Evolutionary conservation across 2,329 filamentous ascomycete genomes (phyloP).

Genomic region (Trichoderma polysporum): DNA sequence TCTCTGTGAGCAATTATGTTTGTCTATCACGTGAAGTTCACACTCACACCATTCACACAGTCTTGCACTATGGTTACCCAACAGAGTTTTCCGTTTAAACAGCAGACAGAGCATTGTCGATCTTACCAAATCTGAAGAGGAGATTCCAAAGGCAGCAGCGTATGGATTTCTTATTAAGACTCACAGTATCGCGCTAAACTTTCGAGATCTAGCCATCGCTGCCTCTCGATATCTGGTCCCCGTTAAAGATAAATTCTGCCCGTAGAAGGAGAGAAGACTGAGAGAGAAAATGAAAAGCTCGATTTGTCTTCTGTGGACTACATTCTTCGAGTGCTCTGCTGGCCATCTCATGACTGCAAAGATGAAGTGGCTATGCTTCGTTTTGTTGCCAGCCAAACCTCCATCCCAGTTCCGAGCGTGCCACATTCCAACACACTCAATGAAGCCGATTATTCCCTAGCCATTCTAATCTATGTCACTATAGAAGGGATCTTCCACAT

Average conservation of each 20-base stretch:
- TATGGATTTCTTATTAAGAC: not conserved
- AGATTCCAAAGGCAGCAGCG: not conserved
- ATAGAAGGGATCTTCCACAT: too few relatives aligned
- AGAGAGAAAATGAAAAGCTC: too few relatives aligned
- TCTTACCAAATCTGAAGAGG: not conserved
- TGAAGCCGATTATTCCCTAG: too few relatives aligned
- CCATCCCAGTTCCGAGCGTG: too few relatives aligned
- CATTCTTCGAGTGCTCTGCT: too few relatives aligned
- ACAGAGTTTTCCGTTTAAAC: not conserved
- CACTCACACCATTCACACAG: not conserved
- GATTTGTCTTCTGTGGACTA: too few relatives aligned
- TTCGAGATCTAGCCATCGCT: not conserved
- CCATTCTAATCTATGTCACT: too few relatives aligned
- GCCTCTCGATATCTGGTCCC: not conserved
- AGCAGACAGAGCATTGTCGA: not conserved
- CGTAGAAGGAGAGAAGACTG: too few relatives aligned
- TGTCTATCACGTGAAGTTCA: not conserved
- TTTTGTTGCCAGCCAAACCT: too few relatives aligned
- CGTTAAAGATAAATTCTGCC: not conserved
- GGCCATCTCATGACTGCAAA: too few relatives aligned
- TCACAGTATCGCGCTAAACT: not conserved
- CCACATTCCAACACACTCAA: too few relatives aligned
- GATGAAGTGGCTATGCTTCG: too few relatives aligned
- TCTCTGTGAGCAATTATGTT: not conserved
- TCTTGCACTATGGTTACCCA: not conserved